These are phyloP conservation scores for Lentinula sp. DNA, from an alignment of 768 basidiomycete species.

Conservation along the genomic window DNA sequence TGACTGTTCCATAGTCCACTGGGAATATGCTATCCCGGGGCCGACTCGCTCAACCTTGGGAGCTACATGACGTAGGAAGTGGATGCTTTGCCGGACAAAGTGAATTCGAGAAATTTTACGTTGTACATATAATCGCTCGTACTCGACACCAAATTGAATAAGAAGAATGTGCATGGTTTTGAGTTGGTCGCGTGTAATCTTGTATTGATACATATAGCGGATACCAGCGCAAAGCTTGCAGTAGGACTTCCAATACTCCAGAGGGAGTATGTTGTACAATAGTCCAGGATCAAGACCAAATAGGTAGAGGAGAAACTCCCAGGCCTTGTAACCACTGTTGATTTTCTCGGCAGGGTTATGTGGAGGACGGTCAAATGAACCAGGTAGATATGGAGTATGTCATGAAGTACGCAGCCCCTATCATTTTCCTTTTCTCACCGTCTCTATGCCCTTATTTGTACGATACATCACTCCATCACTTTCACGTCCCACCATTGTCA, in stretches of 20 bases:
- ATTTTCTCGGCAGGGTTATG: constrained; percentile 27
- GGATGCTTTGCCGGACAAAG: not conserved
- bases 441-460: too few species aligned
- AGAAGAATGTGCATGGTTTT: too few species aligned
- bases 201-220: not conserved
- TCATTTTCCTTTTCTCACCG: too few species aligned
- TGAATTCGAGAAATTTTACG: too few species aligned
- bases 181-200: not conserved
- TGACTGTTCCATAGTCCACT: constrained; percentile 15
- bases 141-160: too few species aligned
- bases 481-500: too few species aligned
- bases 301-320: constrained; percentile 10
- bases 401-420: too few species aligned
- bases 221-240: constrained; percentile 7
- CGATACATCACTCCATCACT: too few species aligned
- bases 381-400: constrained; percentile 7
- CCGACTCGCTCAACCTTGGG: constrained; percentile 9
- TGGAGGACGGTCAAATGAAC: constrained; percentile 25
- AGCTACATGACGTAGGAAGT: not conserved
- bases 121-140: too few species aligned
- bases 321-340: constrained; percentile 15
- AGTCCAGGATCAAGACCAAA: constrained; percentile 9
- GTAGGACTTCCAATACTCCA: not conserved
- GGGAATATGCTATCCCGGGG: constrained; percentile 9
- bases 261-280: constrained; percentile 3